Percentiles rank a stretch among this genome's conserved stretches.
Evolutionary conservation across 768 basidiomycete species (phyloP).

Genomic region (Pleurotus citrinopileatus): DNA sequence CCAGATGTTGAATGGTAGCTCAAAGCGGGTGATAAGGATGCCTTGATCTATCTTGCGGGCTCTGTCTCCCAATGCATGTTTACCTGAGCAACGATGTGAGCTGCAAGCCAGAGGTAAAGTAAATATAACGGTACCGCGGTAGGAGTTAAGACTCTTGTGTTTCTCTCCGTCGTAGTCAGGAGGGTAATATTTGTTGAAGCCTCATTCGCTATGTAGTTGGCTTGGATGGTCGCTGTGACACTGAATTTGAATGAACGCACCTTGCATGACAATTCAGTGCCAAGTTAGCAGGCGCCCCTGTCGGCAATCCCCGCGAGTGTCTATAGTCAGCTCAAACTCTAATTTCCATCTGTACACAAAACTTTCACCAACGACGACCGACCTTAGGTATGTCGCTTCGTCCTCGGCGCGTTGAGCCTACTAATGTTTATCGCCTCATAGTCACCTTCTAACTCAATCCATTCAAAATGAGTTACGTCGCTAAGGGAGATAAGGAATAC

Average conservation of each 20-base stretch:
- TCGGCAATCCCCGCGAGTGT: constrained; percentile 6
- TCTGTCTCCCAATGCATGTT: constrained; percentile 90
- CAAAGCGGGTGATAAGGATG: constrained; percentile 93
- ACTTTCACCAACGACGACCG: constrained; percentile 9
- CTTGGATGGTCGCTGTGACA: neutral
- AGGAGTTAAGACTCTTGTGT: constrained; percentile 69
- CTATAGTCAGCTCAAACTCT: constrained; percentile 1
- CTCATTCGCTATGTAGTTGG: constrained; percentile 15
- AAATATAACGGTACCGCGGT: constrained; percentile 47
- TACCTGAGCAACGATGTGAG: constrained; percentile 48
- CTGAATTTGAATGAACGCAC: neutral
- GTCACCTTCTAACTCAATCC: constrained; percentile 80
- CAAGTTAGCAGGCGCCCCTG: neutral
- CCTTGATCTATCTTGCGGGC: constrained; percentile 96
- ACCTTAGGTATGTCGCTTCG: constrained; percentile 11
- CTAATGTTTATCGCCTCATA: constrained; percentile 19
- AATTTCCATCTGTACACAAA: constrained; percentile 8
- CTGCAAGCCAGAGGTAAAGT: neutral
- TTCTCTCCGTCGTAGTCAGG: constrained; percentile 40
- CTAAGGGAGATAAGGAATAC: constrained; percentile 97
- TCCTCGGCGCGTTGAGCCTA: neutral
- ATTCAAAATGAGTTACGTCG: constrained; percentile 93
- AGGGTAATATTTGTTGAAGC: constrained; percentile 53
- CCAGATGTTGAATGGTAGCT: constrained; percentile 96
- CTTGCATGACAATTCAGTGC: constrained; percentile 13